Evolutionary conservation across 306 rosid species (phyloP).

Genomic region (Sophora flavescens): DNA sequence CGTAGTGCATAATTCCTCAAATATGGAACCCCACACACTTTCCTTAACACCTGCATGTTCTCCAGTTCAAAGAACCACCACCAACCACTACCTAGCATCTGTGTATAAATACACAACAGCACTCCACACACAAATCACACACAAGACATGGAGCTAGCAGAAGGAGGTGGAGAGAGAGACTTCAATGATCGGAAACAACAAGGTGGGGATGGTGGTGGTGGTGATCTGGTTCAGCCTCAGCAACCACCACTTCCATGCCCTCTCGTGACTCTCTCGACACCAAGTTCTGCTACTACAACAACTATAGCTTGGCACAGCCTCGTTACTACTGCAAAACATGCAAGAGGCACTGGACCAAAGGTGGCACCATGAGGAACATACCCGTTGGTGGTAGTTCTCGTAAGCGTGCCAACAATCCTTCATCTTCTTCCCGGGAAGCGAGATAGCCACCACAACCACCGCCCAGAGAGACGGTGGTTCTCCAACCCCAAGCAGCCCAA

Average conservation of each 20-base stretch:
- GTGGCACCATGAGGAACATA: slow-evolving; percentile 71
- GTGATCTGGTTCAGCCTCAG: background rate
- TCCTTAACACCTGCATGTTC: slow-evolving; percentile 40
- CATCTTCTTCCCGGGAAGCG: slow-evolving; percentile 32
- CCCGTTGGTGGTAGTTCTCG: slow-evolving; percentile 71
- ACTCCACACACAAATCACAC: background rate
- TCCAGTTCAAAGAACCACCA: slow-evolving; percentile 22
- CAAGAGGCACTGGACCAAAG: slow-evolving; percentile 76
- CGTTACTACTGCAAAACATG: slow-evolving; percentile 70
- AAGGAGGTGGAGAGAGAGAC: slow-evolving; percentile 1
- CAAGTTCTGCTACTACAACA: slow-evolving; percentile 76
- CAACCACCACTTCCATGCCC: slow-evolving; percentile 54
- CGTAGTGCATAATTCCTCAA: slow-evolving; percentile 40
- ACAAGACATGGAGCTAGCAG: slow-evolving; percentile 46
- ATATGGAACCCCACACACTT: slow-evolving; percentile 30
- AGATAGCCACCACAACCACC: slow-evolving; percentile 5
- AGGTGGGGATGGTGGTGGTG: background rate
- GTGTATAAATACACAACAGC: slow-evolving; percentile 35
- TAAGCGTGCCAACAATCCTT: slow-evolving; percentile 48
- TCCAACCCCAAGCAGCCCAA: slow-evolving; percentile 36
- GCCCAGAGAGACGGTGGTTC: background rate
- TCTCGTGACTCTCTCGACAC: slow-evolving; percentile 66
- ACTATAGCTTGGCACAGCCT: slow-evolving; percentile 72
- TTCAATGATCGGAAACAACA: background rate
- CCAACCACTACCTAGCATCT: background rate